These are phyloP conservation scores for Fusarium siculi DNA, from an alignment of 2,329 filamentous ascomycete genomes.

Conservation along the genomic window DNA sequence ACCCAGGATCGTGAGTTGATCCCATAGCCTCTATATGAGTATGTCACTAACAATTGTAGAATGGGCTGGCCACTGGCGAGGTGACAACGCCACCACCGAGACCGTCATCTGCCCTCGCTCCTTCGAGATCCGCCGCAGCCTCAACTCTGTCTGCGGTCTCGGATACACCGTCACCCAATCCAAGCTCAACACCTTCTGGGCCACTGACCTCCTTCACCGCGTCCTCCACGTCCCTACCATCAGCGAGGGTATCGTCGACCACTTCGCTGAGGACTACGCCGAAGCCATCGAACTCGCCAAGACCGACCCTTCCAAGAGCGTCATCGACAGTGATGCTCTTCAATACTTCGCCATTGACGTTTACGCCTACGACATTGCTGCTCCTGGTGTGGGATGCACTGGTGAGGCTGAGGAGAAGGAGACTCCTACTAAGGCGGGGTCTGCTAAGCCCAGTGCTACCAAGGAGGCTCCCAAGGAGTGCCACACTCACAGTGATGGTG, in stretches of 20 bases:
- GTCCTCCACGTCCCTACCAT: slow-evolving; percentile 71
- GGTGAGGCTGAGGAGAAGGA: slow-evolving; percentile 52
- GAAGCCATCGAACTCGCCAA: slow-evolving; percentile 64
- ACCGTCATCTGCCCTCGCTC: slow-evolving; percentile 76
- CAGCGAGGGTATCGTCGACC: slow-evolving; percentile 68
- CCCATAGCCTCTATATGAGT: rapidly evolving
- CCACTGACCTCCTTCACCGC: slow-evolving; percentile 73
- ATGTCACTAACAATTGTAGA: slow-evolving; percentile 50
- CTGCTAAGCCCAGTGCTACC: slow-evolving; percentile 47
- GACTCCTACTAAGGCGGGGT: slow-evolving; percentile 27
- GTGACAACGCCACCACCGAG: slow-evolving; percentile 70
- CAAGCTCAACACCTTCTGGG: slow-evolving; percentile 71
- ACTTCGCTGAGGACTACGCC: slow-evolving; percentile 69
- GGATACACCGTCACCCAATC: slow-evolving; percentile 70
- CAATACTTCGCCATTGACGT: slow-evolving; percentile 77
- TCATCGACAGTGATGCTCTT: slow-evolving; percentile 69
- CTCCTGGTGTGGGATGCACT: slow-evolving; percentile 70
- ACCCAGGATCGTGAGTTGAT: slow-evolving; percentile 54
- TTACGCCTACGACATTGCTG: slow-evolving; percentile 72
- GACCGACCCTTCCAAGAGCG: slow-evolving; percentile 57
- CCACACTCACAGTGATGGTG: slow-evolving; percentile 57
- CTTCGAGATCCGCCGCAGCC: slow-evolving; percentile 65
- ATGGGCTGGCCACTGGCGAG: slow-evolving; percentile 76
- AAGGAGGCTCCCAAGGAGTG: slow-evolving; percentile 48
- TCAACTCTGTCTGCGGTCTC: slow-evolving; percentile 68